Evolutionary conservation across 371 early-diverging fungal genomes (phyloP).

Genomic region (Mycotypha africana): DNA sequence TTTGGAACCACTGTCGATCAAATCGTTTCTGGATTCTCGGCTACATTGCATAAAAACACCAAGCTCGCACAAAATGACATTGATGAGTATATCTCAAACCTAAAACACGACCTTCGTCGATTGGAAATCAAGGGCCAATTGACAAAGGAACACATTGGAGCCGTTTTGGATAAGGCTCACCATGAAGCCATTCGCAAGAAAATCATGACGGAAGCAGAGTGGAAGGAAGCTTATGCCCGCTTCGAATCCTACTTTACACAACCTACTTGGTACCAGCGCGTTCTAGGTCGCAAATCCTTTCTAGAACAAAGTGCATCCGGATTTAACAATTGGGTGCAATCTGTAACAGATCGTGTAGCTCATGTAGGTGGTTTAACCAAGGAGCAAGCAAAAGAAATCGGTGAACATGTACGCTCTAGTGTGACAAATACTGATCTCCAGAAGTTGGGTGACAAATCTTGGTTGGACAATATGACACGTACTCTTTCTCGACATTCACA

Average conservation of each 20-base stretch:
- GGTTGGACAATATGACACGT: slow-evolving; percentile 8
- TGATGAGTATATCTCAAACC: not conserved
- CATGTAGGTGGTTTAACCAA: slow-evolving; percentile 7
- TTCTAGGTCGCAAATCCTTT: slow-evolving; percentile 14
- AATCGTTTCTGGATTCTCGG: slow-evolving; percentile 5
- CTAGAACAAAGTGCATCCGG: slow-evolving; percentile 16
- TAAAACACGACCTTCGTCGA: slow-evolving; percentile 16
- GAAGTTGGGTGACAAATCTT: slow-evolving; percentile 11
- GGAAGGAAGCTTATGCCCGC: slow-evolving; percentile 12
- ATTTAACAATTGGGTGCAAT: slow-evolving; percentile 6
- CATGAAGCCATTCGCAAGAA: slow-evolving; percentile 8
- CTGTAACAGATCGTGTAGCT: not conserved
- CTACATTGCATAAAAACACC: slow-evolving; percentile 4
- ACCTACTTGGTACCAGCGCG: slow-evolving; percentile 19
- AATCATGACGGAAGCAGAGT: slow-evolving; percentile 18
- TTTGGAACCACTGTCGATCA: slow-evolving; percentile 17
- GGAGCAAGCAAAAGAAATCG: slow-evolving; percentile 7
- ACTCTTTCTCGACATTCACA: slow-evolving; percentile 7
- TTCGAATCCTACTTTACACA: slow-evolving; percentile 4
- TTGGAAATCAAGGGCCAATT: slow-evolving; percentile 19
- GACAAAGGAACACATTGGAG: slow-evolving; percentile 12
- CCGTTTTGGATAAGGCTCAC: slow-evolving; percentile 14
- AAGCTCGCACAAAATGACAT: slow-evolving; percentile 5
- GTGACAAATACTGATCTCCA: slow-evolving; percentile 9
- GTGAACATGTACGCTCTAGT: slow-evolving; percentile 5